Percentiles rank a stretch among this genome's conserved stretches.
Conservation (phyloP, 1,284 basidiomycete genomes). For the Fistulinella cinereoalba region DNA sequence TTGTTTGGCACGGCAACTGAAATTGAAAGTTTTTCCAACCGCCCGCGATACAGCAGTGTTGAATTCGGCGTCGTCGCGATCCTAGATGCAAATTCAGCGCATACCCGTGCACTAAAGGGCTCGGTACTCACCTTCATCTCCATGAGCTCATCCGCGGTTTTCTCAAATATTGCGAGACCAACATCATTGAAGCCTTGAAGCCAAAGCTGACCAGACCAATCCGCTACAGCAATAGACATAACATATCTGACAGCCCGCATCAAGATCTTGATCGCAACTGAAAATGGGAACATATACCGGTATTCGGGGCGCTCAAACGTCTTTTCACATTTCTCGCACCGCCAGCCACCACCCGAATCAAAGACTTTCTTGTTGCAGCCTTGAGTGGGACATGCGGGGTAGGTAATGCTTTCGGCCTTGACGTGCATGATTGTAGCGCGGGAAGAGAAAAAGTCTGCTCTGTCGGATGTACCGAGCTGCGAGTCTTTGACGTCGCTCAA, state of each 20-base stretch:
- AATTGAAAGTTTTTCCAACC: slow-evolving; percentile 73
- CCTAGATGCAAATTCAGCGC: slow-evolving; percentile 38
- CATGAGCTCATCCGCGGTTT: slow-evolving; percentile 79
- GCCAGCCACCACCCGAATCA: slow-evolving; percentile 70
- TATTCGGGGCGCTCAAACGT: slow-evolving; percentile 74
- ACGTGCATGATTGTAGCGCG: slow-evolving; percentile 90
- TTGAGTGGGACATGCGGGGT: slow-evolving; percentile 85
- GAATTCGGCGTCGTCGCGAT: slow-evolving; percentile 64
- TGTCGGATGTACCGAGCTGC: slow-evolving; percentile 76
- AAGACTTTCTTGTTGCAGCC: slow-evolving; percentile 92
- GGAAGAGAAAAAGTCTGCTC: slow-evolving; percentile 78
- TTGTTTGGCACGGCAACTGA: slow-evolving; percentile 85
- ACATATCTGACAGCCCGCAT: slow-evolving; percentile 66
- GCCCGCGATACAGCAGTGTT: slow-evolving; percentile 64
- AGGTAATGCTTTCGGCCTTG: slow-evolving; percentile 83
- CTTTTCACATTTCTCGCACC: slow-evolving; percentile 92
- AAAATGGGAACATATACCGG: slow-evolving; percentile 51
- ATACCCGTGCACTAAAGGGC: neutral
- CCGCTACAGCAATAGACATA: slow-evolving; percentile 84
- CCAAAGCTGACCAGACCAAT: slow-evolving; percentile 90
- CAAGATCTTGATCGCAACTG: neutral
- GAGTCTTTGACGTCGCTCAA: slow-evolving; percentile 83
- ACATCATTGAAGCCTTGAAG: slow-evolving; percentile 95
- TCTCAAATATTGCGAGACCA: slow-evolving; percentile 75
- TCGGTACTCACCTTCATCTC: slow-evolving; percentile 52